Base-by-base conservation (phyloP, 768 basidiomycete species). In the Gloeopeniophorella convolvens region DNA sequence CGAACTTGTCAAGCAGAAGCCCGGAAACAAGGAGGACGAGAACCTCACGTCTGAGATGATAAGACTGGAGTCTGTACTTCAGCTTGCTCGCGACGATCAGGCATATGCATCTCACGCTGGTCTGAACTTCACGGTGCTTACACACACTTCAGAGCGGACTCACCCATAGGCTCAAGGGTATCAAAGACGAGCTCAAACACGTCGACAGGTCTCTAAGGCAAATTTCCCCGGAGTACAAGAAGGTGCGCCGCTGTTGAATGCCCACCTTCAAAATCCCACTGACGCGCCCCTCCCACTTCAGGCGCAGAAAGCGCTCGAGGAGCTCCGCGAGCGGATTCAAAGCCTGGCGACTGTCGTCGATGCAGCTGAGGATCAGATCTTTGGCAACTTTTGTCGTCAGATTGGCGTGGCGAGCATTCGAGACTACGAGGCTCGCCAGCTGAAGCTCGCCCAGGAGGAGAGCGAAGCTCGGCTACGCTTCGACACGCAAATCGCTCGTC, bases 361-460 rank as follows among this genome's bases (percentile, higher is more conserved):
- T 56, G 72, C 70, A 6, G 91, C 88, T 0, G 96, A 97, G 62
- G 89, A 91, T 60, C 70, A 70, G 3, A 69, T 94, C 11, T 98
- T 94, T 62, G 70, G 66, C 1, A 65, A 68, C 3, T 97, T 99
- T 69, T 97, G 94, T 63, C 64, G 67, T 31, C 77, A 80, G 58
- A 92, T 97, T 57, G 77, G 80, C 9, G 84, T 96, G 6, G 64
- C 69, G 13, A 83, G 83, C 66, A 91, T 99, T 55, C 80, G 94
- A 23, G 90, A 94, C 59, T 99, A 94, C 63, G 95, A 98, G 66
- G 87, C 91, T 62, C 80, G 86, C 18, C 91, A 95, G 61, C 72
- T 97, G 26, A 88, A 85, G 65, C 78, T 89, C 20, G 90, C 89
- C 0, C 85, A 92, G 65, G 88, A 89, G 59, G 91, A 92, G 65